phyloP scores from a whole-genome alignment of 2,329 filamentous ascomycete species.

The Microcyclosporella mali region DNA sequence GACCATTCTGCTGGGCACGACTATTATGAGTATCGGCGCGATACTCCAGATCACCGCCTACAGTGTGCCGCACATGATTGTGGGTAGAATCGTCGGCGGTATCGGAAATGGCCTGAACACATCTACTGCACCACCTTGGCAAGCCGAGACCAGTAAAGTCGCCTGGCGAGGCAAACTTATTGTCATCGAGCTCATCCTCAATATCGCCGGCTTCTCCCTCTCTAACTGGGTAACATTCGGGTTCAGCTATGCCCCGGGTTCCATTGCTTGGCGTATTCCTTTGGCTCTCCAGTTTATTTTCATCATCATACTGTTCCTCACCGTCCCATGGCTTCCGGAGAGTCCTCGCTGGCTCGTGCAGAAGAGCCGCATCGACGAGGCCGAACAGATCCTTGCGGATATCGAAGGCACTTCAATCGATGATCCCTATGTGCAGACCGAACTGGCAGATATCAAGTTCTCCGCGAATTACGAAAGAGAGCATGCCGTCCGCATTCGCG shows the following conservation, averaged over 20 bases:
- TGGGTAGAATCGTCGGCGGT: slow-evolving; percentile 43
- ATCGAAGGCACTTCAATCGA: slow-evolving; percentile 41
- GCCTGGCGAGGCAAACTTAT: slow-evolving; percentile 35
- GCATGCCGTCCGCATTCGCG: slow-evolving; percentile 45
- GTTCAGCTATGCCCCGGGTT: slow-evolving; percentile 41
- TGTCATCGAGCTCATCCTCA: slow-evolving; percentile 40
- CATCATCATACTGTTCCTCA: slow-evolving; percentile 41
- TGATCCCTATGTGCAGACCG: slow-evolving; percentile 42
- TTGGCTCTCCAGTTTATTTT: slow-evolving; percentile 48
- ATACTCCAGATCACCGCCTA: slow-evolving; percentile 44
- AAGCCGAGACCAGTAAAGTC: slow-evolving; percentile 44
- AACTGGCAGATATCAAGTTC: slow-evolving; percentile 43
- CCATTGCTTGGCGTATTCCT: slow-evolving; percentile 42
- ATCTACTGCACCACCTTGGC: slow-evolving; percentile 43
- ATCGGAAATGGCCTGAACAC: slow-evolving; percentile 50
- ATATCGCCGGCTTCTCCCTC: slow-evolving; percentile 44
- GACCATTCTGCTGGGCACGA: slow-evolving; percentile 43
- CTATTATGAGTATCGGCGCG: slow-evolving; percentile 46
- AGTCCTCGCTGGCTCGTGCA: slow-evolving; percentile 45
- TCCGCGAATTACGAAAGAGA: slow-evolving; percentile 46
- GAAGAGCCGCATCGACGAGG: slow-evolving; percentile 41
- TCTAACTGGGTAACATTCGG: slow-evolving; percentile 51
- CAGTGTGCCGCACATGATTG: slow-evolving; percentile 43
- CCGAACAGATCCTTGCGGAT: slow-evolving; percentile 44
- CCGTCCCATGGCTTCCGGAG: slow-evolving; percentile 45